Evolutionary conservation across 192 early-diverging fungal genomes (phyloP).

Genomic region (Linnemannia schmuckeri): DNA sequence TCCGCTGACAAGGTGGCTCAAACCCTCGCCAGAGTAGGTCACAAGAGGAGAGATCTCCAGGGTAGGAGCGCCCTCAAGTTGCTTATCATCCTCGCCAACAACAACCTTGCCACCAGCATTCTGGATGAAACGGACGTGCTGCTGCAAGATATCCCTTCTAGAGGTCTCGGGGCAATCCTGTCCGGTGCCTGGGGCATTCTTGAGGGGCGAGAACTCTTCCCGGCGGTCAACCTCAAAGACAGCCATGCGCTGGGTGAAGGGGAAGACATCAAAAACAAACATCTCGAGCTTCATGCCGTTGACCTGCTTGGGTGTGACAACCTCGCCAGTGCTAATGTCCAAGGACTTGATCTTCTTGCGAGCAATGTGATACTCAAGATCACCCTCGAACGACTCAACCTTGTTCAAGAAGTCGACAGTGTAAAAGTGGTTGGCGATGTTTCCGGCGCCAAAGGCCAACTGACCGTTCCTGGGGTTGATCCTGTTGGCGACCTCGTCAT

Average conservation of each 20-base stretch:
- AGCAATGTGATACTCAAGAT: conserved; percentile 96
- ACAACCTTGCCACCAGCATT: conserved; percentile 87
- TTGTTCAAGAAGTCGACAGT: conserved; percentile 90
- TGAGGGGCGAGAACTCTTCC: conserved; percentile 98
- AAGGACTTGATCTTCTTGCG: conserved; percentile 97
- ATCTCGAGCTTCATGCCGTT: conserved; percentile 99
- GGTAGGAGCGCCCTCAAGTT: conserved; percentile 54
- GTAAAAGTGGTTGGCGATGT: conserved; percentile 99
- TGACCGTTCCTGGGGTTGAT: conserved; percentile 74
- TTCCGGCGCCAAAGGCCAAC: conserved; percentile 91
- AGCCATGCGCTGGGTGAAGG: conserved; percentile 88
- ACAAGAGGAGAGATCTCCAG: conserved; percentile 95
- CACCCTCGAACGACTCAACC: conserved; percentile 84
- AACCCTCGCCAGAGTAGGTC: conserved; percentile 93
- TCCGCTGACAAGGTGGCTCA: conserved; percentile 78
- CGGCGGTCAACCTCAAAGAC: conserved; percentile 93
- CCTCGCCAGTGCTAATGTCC: conserved; percentile 81
- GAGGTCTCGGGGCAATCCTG: conserved; percentile 95
- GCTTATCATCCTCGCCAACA: conserved; percentile 57
- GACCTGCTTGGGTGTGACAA: conserved; percentile 77
- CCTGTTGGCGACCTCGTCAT: conserved; percentile 75
- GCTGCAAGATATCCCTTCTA: conserved; percentile 87
- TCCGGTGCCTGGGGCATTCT: conserved; percentile 94
- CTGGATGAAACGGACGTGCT: conserved; percentile 89
- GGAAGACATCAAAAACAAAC: conserved; percentile 99